Conservation (phyloP, 2,329 filamentous ascomycete genomes). For the Endocalyx cinctus region DNA sequence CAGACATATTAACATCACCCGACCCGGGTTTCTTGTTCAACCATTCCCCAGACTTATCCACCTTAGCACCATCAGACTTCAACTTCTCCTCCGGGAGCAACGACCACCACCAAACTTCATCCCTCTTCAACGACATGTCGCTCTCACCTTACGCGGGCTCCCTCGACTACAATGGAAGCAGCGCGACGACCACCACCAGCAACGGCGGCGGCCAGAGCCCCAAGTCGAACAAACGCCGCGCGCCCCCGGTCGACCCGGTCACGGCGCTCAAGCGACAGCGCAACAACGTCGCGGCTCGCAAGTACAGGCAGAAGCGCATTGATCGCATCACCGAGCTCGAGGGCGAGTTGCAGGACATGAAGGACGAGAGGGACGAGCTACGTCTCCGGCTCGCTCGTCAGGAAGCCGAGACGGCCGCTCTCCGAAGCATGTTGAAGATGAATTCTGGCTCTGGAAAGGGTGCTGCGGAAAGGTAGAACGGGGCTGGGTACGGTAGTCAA, state of each 20-base stretch:
- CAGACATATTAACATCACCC: conserved; percentile 18
- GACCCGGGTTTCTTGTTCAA: conserved; percentile 20
- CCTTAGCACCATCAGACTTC: conserved; percentile 11
- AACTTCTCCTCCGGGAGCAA: conserved; percentile 7
- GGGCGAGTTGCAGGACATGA: conserved; percentile 51
- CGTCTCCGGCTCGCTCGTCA: conserved; percentile 57
- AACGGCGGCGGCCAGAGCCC: too few relatives aligned
- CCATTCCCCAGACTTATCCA: conserved; percentile 8
- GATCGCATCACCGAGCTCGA: conserved; percentile 63
- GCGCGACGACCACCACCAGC: too few relatives aligned
- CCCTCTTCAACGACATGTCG: too few relatives aligned
- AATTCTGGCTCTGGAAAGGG: too few relatives aligned
- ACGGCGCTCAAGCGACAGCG: conserved; percentile 54
- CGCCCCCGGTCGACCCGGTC: conserved; percentile 23
- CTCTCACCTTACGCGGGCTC: too few relatives aligned
- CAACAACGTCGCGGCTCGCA: conserved; percentile 67
- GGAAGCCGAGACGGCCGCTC: conserved; percentile 60
- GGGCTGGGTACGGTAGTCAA: too few relatives aligned
- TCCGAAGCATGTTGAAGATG: conserved; percentile 46
- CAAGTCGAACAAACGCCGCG: too few relatives aligned
- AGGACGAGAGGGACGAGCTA: conserved; percentile 59
- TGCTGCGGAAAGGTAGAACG: too few relatives aligned
- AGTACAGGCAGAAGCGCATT: conserved; percentile 66
- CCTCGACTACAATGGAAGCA: too few relatives aligned
- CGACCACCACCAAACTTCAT: too few relatives aligned